A percentile compares a stretch with the other conserved stretches of the same genome.
Conservation (phyloP, 2,329 filamentous ascomycete species). For the Aureobasidium sp. region DNA sequence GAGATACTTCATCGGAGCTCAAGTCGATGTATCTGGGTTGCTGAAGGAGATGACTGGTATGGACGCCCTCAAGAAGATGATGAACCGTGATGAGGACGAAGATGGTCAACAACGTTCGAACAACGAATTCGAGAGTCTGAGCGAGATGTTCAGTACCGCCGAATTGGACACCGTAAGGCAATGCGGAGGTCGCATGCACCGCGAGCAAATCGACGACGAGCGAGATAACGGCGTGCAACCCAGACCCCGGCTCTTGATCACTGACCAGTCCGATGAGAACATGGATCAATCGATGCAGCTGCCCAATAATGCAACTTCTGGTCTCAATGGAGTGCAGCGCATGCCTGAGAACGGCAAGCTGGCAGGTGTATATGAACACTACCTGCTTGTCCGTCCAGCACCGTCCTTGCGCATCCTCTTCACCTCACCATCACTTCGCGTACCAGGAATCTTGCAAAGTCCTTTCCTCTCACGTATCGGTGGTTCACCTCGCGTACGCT, state of each 20-base stretch:
- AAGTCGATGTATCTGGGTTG: conserved; percentile 62
- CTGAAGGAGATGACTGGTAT: conserved; percentile 59
- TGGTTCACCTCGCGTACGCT: conserved; percentile 28
- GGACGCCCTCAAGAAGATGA: conserved; percentile 44
- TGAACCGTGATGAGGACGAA: conserved; percentile 22
- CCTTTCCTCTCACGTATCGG: conserved; percentile 36
- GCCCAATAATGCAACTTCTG: conserved; percentile 16
- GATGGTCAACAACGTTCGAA: conserved; percentile 27
- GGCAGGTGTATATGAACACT: conserved; percentile 51
- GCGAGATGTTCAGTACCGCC: conserved; percentile 59
- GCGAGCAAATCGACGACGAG: conserved; percentile 42
- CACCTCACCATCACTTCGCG: conserved; percentile 57
- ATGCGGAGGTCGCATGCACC: conserved; percentile 56
- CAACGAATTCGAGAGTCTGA: conserved; percentile 57
- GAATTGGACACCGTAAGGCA: conserved; percentile 59
- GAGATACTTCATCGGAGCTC: conserved; percentile 63
- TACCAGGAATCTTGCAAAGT: conserved; percentile 54
- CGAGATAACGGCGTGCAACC: conserved; percentile 26
- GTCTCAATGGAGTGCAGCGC: conserved; percentile 1
- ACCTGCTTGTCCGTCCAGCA: conserved; percentile 55
- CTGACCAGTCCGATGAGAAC: conserved; percentile 36
- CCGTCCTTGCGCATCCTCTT: conserved; percentile 61
- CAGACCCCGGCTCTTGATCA: conserved; percentile 40
- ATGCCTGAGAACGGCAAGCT: conserved; percentile 31
- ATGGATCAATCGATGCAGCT: conserved; percentile 15